Evolutionary conservation across 1,139 yeast genomes (phyloP).

Genomic region (Martiniozyma asiatica): DNA sequence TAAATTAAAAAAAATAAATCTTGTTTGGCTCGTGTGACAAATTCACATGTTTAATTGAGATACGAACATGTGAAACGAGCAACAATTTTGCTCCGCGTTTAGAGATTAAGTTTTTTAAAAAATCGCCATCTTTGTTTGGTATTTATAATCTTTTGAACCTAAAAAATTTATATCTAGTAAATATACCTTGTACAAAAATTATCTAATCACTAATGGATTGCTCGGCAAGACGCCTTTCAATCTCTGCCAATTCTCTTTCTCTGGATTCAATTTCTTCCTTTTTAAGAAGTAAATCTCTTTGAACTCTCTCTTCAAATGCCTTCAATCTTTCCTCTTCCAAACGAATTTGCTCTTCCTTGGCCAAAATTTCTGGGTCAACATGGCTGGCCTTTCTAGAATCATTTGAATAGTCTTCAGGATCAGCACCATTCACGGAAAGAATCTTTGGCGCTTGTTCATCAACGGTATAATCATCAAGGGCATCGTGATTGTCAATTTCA

Average conservation of each 20-base stretch:
- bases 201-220: constrained; percentile 6
- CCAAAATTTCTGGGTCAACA: constrained; percentile 21
- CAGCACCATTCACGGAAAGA: constrained; percentile 1
- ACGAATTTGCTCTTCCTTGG: constrained; percentile 71
- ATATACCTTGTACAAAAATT: too few species aligned
- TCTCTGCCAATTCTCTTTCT: constrained; percentile 63
- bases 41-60: too few species aligned
- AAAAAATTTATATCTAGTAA: too few species aligned
- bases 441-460: constrained; percentile 1
- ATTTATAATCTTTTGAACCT: too few species aligned
- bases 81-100: too few species aligned
- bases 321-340: constrained; percentile 69
- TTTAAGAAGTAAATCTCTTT: constrained; percentile 75
- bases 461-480: not conserved
- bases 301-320: constrained; percentile 79
- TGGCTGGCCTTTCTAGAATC: not conserved
- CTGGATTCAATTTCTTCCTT: constrained; percentile 76
- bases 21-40: too few species aligned
- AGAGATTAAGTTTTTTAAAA: too few species aligned
- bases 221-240: constrained; percentile 20
- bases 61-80: too few species aligned
- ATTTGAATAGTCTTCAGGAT: not conserved
- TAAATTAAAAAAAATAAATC: too few species aligned
- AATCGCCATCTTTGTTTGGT: too few species aligned
- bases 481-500: constrained; percentile 8